Evolutionary conservation across 2,329 filamentous ascomycete species (phyloP), one percentile per base, ranked within the genome.

Genomic region (Nemania sp.): DNA sequence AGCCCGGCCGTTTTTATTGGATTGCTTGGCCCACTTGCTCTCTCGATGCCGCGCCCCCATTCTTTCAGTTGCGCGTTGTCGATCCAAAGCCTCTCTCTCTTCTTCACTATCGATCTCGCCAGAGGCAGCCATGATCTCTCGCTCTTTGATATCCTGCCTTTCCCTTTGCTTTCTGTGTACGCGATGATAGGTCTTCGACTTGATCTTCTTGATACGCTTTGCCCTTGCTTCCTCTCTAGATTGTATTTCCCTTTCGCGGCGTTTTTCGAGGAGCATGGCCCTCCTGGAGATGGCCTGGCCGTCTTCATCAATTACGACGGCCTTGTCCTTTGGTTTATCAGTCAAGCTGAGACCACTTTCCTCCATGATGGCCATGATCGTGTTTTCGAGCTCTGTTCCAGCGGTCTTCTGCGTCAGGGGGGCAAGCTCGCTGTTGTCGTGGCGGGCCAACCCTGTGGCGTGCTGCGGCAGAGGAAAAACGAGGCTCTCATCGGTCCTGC

Each of bases 171-270:
- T 96, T 31, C 93, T 86, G 72, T 97, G 93, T 12, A 97, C 88
- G 39, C 92, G 87, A 50, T 93, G 89, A 70, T 96, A 99, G 0
- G 91, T 84, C 72, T 97, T 99, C 70, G 90, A 95, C 80, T 99
- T 99, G 76, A 99, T 99, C 78, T 97, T 97, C 76, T 97, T 96
- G 74, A 99, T 91, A 20, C 94, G 87, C 74, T 92, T 95, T 6
- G 91, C 84, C 52, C 91, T 88, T 37, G 91, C 86, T 66, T 95
- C 88, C 73, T 97, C 93, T 9, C 92, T 83, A 64, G 95, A 96
- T 61, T 93, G 81, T 6, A 96, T 75, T 65, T 97, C 93, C 62
- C 94, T 82, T 59, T 90, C 86, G 70, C 86, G 86, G 11, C 94
- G 86, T 52, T 93, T 81, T 66, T 92, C 85, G 42, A 86, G 84